Evolutionary conservation across 495 filamentous ascomycete genomes (phyloP).

Genomic region (Lasiosphaeria ovina): DNA sequence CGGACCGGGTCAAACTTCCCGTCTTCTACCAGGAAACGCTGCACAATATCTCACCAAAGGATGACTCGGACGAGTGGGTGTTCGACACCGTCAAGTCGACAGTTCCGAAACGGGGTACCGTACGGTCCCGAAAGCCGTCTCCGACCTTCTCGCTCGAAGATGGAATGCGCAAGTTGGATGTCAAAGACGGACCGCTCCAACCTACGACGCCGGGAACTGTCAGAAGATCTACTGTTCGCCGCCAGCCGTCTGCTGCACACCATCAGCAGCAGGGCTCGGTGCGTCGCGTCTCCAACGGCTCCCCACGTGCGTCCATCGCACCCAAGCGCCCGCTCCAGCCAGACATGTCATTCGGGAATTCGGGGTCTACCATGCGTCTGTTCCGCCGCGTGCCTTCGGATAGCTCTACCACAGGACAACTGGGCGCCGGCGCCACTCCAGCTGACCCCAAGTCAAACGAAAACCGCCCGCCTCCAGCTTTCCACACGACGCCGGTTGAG

Average conservation of each 20-base stretch:
- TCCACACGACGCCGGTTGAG: constrained; percentile 37
- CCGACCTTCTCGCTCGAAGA: constrained; percentile 52
- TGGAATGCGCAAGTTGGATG: constrained; percentile 57
- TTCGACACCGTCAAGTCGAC: constrained; percentile 88
- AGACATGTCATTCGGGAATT: constrained; percentile 87
- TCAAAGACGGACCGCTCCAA: constrained; percentile 56
- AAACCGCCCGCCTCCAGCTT: constrained; percentile 38
- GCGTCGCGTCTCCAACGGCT: constrained; percentile 40
- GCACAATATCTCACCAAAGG: constrained; percentile 65
- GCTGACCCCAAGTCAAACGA: constrained; percentile 39
- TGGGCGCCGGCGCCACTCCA: constrained; percentile 24
- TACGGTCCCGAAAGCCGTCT: constrained; percentile 54
- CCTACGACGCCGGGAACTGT: constrained; percentile 52
- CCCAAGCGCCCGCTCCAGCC: constrained; percentile 75
- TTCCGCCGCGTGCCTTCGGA: constrained; percentile 82
- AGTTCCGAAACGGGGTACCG: constrained; percentile 38
- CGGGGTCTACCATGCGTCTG: constrained; percentile 80
- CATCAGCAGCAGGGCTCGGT: constrained; percentile 23
- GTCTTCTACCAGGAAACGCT: constrained; percentile 90
- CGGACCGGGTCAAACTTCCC: constrained; percentile 57
- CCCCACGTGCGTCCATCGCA: constrained; percentile 50
- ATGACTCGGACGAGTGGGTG: constrained; percentile 88
- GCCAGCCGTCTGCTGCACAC: constrained; percentile 51
- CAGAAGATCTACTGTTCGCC: constrained; percentile 48
- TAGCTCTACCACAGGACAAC: constrained; percentile 46